Percentiles rank a stretch among this genome's conserved stretches.
These are phyloP conservation scores for Aspergillus spinulosporus DNA, from an alignment of 2,329 filamentous ascomycete species.

Conservation along the genomic window DNA sequence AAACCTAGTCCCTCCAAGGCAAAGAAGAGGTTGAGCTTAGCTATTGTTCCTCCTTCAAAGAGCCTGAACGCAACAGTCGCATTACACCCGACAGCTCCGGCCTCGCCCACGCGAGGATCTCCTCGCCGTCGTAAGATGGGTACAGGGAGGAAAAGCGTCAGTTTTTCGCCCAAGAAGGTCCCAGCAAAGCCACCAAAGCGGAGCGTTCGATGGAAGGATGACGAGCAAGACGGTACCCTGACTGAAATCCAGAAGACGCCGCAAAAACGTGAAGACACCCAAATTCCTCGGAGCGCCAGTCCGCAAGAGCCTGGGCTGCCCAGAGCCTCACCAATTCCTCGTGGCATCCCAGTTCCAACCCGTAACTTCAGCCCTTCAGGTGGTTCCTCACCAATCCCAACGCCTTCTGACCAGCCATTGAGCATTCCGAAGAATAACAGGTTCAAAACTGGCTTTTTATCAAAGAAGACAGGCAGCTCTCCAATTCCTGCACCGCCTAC, in stretches of 20 bases:
- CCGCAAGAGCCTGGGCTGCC: constrained; percentile 52
- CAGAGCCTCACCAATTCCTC: constrained; percentile 54
- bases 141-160: constrained; percentile 68
- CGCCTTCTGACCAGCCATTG: constrained; percentile 59
- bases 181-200: constrained; percentile 67
- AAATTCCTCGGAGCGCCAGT: constrained; percentile 49
- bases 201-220: constrained; percentile 87
- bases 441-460: constrained; percentile 86
- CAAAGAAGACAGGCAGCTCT: constrained; percentile 66
- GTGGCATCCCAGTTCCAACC: constrained; percentile 44
- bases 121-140: constrained; percentile 73
- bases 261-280: constrained; percentile 63
- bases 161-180: constrained; percentile 75
- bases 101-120: constrained; percentile 71
- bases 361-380: constrained; percentile 40
- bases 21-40: constrained; percentile 54
- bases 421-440: constrained; percentile 68
- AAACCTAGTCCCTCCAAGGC: constrained; percentile 73
- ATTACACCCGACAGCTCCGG: constrained; percentile 38
- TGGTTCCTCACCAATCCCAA: constrained; percentile 59
- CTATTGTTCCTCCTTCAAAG: constrained; percentile 31
- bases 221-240: constrained; percentile 79
- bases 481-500: constrained; percentile 61
- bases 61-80: constrained; percentile 30
- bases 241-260: constrained; percentile 93